Evolutionary conservation across 139 green algal genomes (phyloP).

Genomic region (Auxenochlorella pyrenoidosa): DNA sequence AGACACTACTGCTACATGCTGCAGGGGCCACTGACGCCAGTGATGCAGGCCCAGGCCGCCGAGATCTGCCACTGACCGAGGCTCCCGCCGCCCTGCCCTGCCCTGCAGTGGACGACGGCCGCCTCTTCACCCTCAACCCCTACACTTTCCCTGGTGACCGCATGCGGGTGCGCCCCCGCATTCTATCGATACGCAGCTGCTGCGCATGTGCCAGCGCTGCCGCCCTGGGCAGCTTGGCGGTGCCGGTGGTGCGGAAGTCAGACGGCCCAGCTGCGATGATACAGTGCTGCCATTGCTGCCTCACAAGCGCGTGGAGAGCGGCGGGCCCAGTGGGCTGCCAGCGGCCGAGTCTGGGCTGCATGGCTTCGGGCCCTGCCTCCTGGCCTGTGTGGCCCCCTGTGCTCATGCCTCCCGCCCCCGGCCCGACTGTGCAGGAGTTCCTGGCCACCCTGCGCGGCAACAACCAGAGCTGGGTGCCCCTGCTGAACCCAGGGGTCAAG

Average conservation of each 20-base stretch:
- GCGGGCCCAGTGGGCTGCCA: too few species aligned
- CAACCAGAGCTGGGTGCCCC: slow-evolving; percentile 61
- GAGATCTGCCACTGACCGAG: not conserved
- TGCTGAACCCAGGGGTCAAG: slow-evolving; percentile 61
- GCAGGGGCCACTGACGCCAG: too few species aligned
- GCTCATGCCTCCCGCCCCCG: too few species aligned
- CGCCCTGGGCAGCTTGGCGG: not conserved
- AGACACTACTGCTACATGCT: too few species aligned
- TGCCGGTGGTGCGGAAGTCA: too few species aligned
- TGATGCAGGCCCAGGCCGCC: not conserved
- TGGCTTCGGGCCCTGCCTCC: too few species aligned
- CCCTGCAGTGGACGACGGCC: not conserved
- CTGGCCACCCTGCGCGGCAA: slow-evolving; percentile 51
- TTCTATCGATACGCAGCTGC: not conserved
- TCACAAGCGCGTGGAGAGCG: not conserved
- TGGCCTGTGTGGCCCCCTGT: too few species aligned
- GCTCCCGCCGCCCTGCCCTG: not conserved
- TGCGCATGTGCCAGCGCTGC: not conserved
- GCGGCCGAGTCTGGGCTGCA: not conserved
- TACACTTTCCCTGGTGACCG: not conserved
- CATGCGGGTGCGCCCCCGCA: not conserved
- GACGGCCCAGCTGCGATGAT: too few species aligned
- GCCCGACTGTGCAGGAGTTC: slow-evolving; percentile 47
- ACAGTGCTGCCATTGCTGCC: not conserved
- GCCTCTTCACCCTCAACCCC: not conserved